Base-by-base conservation (phyloP, 148 eudicot species). In the Fallopia convolvulus region DNA sequence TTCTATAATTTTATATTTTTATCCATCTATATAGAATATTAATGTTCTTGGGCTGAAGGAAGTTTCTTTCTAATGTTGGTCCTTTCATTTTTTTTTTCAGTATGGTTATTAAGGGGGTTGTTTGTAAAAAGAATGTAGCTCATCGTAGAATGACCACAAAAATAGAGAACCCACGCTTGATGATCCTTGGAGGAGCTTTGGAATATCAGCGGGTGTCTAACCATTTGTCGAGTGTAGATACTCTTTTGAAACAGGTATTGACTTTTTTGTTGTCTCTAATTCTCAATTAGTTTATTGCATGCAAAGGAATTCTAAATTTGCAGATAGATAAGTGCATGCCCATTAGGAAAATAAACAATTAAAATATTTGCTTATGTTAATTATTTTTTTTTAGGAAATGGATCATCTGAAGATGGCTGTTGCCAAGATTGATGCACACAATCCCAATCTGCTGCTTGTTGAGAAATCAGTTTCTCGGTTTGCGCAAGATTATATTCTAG, bases 391-490 rank as follows among this genome's bases (percentile, higher is more conserved):
- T 74, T 82, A 93, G 99, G 99, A 95, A 90, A 95, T 83, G 94
- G 99, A 95, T 82, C 97, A 95, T 85, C 84, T 95, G 58, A 92
- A 91, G 90, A 95, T 95, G 99, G 99, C 99, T 83, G 99, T 95
- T 77, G 97, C 99, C 32, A 95, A 91, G 84, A 95, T 95, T 75
- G 97, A 86, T 79, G 90, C 88, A 14, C 97, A 95, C 72, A 85
- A 82, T 60, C 97, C 97, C 30, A 81, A 91, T 84, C 81, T 95
- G 61, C 89, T 95, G 83, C 83, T 95, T 83, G 99, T 95, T 61
- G 99, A 95, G 90, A 95, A 92, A 86, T 88, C 99, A 63, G 99
- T 95, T 83, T 92, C 99, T 48, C 87, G 99, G 74, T 85, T 84
- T 85, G 99, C 99, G 6, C 97, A 95, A 78, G 97, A 95, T 17